These are phyloP conservation scores for Linnemannia exigua DNA, from an alignment of 192 early-diverging fungal genomes.

Conservation along the genomic window DNA sequence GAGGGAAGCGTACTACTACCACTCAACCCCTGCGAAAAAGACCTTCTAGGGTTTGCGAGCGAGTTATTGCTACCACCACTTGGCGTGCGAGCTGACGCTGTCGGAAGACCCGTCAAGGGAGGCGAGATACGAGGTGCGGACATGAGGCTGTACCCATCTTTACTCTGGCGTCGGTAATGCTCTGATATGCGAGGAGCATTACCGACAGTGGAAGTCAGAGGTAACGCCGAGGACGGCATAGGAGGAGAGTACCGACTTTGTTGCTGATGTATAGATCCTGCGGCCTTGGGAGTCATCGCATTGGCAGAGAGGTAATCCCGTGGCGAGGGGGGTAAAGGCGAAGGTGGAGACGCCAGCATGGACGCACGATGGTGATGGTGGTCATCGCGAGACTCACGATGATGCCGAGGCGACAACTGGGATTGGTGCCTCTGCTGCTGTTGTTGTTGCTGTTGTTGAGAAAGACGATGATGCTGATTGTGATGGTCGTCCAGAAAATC, in stretches of 20 bases:
- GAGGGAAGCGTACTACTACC: background rate
- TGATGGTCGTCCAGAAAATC: conserved; percentile 18
- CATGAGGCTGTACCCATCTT: conserved; percentile 30
- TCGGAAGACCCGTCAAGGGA: conserved; percentile 2
- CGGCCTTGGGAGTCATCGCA: background rate
- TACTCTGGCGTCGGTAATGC: conserved; percentile 34
- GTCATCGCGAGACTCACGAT: background rate
- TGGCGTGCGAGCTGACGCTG: background rate
- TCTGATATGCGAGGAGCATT: conserved; percentile 11
- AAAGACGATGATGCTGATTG: background rate
- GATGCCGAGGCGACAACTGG: conserved; percentile 3
- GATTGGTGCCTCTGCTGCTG: conserved; percentile 7
- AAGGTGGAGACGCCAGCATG: background rate
- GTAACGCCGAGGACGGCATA: background rate
- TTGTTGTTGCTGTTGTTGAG: background rate
- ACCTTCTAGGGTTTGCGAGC: conserved; percentile 9
- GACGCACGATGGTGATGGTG: background rate
- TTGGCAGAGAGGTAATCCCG: conserved; percentile 23
- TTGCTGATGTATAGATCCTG: background rate
- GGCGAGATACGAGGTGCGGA: conserved; percentile 35
- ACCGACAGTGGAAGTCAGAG: background rate
- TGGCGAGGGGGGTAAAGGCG: background rate
- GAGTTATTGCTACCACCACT: background rate
- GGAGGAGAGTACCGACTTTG: conserved; percentile 19
- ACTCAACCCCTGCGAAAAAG: conserved; percentile 13